Percentiles rank a stretch among this genome's conserved stretches.
Evolutionary conservation across 1,284 basidiomycete genomes (phyloP).

Genomic region (Boletellus dicymbophilus): DNA sequence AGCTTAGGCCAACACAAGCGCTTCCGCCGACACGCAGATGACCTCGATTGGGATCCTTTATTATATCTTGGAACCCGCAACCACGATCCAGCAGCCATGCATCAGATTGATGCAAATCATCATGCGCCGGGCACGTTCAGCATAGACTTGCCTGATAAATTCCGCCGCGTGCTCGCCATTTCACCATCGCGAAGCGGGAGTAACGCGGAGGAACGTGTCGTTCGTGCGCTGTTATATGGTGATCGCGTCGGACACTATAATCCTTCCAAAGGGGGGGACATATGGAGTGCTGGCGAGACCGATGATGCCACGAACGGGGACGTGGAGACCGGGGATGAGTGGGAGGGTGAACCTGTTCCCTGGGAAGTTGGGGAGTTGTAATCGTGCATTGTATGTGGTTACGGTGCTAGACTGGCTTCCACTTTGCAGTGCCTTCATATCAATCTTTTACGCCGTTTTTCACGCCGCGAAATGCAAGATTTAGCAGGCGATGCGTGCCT

Average conservation of each 20-base stretch:
- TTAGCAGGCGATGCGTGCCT: slow-evolving; percentile 30
- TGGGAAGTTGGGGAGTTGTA: slow-evolving; percentile 77
- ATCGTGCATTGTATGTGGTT: slow-evolving; percentile 26
- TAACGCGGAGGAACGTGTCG: slow-evolving; percentile 53
- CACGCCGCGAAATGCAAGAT: slow-evolving; percentile 22
- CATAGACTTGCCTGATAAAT: slow-evolving; percentile 64
- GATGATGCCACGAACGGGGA: slow-evolving; percentile 35
- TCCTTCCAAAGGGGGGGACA: slow-evolving; percentile 61
- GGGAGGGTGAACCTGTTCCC: slow-evolving; percentile 79
- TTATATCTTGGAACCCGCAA: slow-evolving; percentile 37
- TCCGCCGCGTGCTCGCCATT: slow-evolving; percentile 62
- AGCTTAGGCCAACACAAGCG: slow-evolving; percentile 12
- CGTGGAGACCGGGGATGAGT: slow-evolving; percentile 66
- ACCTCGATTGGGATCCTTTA: slow-evolving; percentile 44
- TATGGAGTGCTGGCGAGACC: slow-evolving; percentile 77
- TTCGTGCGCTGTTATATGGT: slow-evolving; percentile 61
- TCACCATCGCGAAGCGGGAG: slow-evolving; percentile 44
- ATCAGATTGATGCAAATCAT: slow-evolving; percentile 28
- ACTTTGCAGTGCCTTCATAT: slow-evolving; percentile 37
- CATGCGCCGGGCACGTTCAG: slow-evolving; percentile 41
- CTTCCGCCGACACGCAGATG: slow-evolving; percentile 14
- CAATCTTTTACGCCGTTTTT: slow-evolving; percentile 28
- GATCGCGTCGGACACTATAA: slow-evolving; percentile 57
- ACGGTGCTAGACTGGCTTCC: slow-evolving; percentile 22
- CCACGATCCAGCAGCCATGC: slow-evolving; percentile 30